Evolutionary conservation across 495 filamentous ascomycete genomes (phyloP), one percentile per base, ranked within the genome.

Genomic region (Penicillium bovifimosum): DNA sequence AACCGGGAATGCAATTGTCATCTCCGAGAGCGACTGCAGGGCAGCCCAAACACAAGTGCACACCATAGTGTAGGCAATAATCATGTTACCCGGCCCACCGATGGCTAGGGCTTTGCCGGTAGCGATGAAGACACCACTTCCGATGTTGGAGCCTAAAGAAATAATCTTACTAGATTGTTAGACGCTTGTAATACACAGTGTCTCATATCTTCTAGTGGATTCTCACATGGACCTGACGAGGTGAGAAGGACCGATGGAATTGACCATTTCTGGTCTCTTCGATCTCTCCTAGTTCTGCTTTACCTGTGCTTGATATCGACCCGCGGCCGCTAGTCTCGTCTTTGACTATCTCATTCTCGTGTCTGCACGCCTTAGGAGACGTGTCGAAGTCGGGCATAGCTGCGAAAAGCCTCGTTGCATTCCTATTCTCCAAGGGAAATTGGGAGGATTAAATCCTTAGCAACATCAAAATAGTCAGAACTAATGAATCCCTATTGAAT

Each of bases 1-100:
- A 5, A 60, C 63, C 5, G 66, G 66, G 35, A 66, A 67, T 8
- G 60, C 62, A 39, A 65, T 64, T 1, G 64, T 65, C 62, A 67
- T 66, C 34, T 69, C 66, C 1, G 57, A 57, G 4, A 69, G 40
- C 3, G 62, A 58, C 42, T 67, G 60, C 7, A 69, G 50, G 28
- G 60, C 53, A 24, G 60, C 59, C 64, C 64, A 69, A 16, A 65
- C 59, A 18, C 58, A 50, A 11, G 54, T 45, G 48, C 64, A 67
- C 41, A 68, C 64, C 29, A 63, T 40, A 5, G 56, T 31, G 38
- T 60, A 69, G 8, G 41, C 62, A 13, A 69, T 40, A 9, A 67
- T 27, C 57, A 69, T 63, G 28, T 51, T 60, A 6, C 55, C 65
- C 17, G 65, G 58, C 0, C 65, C 65, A 27, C 54, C 65, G 46